Evolutionary conservation across 139 green algal genomes (phyloP).

Genomic region (Auxenochlorella pyrenoidosa): DNA sequence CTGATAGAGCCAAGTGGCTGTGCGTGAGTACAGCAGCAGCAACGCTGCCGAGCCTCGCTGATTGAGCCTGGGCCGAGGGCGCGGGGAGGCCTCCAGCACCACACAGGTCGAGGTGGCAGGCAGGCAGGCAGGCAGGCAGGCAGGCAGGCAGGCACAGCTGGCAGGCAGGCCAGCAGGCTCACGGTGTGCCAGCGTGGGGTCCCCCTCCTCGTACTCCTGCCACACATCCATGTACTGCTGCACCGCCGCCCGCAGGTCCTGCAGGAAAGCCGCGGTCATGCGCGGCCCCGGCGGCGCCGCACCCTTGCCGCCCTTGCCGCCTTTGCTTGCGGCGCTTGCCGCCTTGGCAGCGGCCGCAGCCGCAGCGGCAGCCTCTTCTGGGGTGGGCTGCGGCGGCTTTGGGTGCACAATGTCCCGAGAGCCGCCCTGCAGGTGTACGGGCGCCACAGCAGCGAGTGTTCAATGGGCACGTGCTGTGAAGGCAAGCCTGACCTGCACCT

Average conservation of each 20-base stretch:
- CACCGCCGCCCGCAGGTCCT: conserved; percentile 73
- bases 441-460: no score
- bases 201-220: conserved; percentile 62
- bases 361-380: conserved; percentile 51
- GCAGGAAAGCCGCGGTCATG: conserved; percentile 71
- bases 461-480: no score
- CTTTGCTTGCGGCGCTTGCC: conserved; percentile 47
- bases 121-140: background rate
- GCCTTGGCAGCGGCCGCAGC: conserved; percentile 23
- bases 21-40: no score
- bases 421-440: conserved; percentile 55
- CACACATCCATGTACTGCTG: conserved; percentile 83
- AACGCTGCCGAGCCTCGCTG: no score
- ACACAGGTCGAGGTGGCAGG: background rate
- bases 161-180: background rate
- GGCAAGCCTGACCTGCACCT: no score
- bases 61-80: no score
- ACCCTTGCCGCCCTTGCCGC: conserved; percentile 46
- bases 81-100: background rate
- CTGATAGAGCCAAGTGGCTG: no score
- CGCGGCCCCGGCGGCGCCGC: background rate
- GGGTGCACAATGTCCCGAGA: conserved; percentile 84
- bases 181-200: conserved; percentile 1
- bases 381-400: conserved; percentile 59
- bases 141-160: background rate